Evolutionary conservation across 75 land plant species (phyloP).

Genomic region (Picea sitchensis): DNA sequence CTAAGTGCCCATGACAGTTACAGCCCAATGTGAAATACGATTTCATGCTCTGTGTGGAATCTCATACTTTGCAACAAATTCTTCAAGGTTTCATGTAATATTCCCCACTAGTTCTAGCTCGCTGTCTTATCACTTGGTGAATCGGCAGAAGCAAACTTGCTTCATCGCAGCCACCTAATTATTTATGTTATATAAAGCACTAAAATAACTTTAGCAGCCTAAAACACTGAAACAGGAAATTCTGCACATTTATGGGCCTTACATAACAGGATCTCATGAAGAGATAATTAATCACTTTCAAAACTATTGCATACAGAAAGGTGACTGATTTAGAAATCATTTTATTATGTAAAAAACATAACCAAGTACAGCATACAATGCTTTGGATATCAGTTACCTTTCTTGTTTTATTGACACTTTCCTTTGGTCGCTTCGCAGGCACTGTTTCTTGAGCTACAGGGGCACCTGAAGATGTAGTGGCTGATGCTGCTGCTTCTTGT

Average conservation of each 20-base stretch:
- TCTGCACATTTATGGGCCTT: background rate
- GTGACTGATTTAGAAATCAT: background rate
- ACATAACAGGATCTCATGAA: background rate
- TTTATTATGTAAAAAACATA: background rate
- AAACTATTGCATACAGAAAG: background rate
- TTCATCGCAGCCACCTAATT: background rate
- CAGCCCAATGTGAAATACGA: no score
- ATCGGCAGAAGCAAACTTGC: background rate
- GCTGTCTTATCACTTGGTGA: no score
- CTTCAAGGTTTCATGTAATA: no score
- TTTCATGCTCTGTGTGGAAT: no score
- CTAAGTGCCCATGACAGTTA: no score
- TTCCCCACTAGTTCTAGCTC: no score
- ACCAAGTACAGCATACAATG: background rate
- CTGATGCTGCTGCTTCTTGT: background rate
- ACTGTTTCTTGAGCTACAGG: conserved; percentile 5
- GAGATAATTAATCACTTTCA: conserved; percentile 1
- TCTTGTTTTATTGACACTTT: conserved; percentile 1
- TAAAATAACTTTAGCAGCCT: background rate
- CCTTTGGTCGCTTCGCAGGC: conserved; percentile 6
- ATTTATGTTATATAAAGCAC: background rate
- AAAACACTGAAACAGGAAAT: background rate
- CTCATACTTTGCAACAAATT: no score
- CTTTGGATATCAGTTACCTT: background rate
- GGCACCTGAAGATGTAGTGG: background rate